phyloP scores from a whole-genome alignment of 2,329 filamentous ascomycete species.

The Aspergillus brasiliensis region DNA sequence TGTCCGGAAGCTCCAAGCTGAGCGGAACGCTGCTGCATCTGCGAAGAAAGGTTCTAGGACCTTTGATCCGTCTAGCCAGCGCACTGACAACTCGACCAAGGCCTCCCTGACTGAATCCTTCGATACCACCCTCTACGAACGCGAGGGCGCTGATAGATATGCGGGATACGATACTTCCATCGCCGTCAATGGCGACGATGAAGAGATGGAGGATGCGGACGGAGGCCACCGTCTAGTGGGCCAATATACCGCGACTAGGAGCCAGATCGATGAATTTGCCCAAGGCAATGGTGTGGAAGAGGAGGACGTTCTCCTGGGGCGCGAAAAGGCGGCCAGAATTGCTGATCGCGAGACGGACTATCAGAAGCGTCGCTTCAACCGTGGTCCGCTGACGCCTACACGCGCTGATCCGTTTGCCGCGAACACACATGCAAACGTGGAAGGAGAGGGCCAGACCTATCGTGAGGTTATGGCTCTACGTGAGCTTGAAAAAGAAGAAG shows the following conservation, averaged over 20 bases:
- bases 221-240: constrained; percentile 79
- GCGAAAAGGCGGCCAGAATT: constrained; percentile 89
- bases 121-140: constrained; percentile 85
- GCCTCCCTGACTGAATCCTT: constrained; percentile 84
- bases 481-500: constrained; percentile 91
- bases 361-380: constrained; percentile 91
- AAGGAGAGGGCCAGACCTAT: constrained; percentile 77
- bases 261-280: constrained; percentile 93
- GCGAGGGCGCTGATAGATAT: constrained; percentile 75
- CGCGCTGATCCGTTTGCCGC: constrained; percentile 83
- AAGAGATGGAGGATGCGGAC: constrained; percentile 75
- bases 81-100: constrained; percentile 82
- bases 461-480: constrained; percentile 87
- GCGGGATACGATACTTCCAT: constrained; percentile 90
- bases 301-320: constrained; percentile 81
- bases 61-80: constrained; percentile 77
- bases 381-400: constrained; percentile 75
- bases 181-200: constrained; percentile 74
- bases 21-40: constrained; percentile 81
- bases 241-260: constrained; percentile 90
- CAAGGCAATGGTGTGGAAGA: constrained; percentile 83
- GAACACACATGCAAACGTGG: constrained; percentile 67
- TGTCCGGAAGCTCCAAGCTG: constrained; percentile 84
- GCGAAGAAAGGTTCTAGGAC: constrained; percentile 79
- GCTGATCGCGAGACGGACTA: constrained; percentile 94